Base-by-base conservation (phyloP, 192 early-diverging fungal species). In the Coemansia asiatica region DNA sequence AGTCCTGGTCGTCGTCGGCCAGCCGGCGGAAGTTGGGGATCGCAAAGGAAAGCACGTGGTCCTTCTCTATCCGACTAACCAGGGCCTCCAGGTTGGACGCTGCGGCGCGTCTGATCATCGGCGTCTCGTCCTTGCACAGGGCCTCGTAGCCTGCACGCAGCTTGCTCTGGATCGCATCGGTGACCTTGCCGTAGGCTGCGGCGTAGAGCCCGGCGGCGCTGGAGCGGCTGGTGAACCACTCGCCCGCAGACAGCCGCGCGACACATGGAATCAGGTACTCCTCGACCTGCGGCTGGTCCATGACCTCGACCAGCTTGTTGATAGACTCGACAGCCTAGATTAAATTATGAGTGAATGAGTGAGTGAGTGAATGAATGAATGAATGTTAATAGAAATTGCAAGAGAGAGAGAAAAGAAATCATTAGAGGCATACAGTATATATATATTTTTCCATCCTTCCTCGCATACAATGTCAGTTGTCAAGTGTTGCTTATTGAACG, bases 171-270 rank as follows among this genome's bases (percentile, higher is more conserved):
- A 87, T 87, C 21, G 82, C 85, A 58, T 87, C 84, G 8, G 90
- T 85, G 63, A 86, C 85, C 60, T 88, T 81, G 35, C 80, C 65
- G 68, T 98, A 98, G 3, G 87, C 87, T 6, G 90, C 87, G 4
- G 96, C 92, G 72, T 94, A 99, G 33, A 98, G 85, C 22, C 95
- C 95, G 51, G 93, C 94, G 7, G 95, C 94, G 66, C 90, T 93
- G 28, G 94, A 92, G 54, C 96, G 88, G 72, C 90, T 94, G 22
- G 98, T 98, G 70, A 99, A 99, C 98, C 98, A 99, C 74, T 98
- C 96, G 50, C 95, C 96, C 46, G 86, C 77, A 29, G 90, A 90
- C 54, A 99, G 87, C 21, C 98, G 86, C 70, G 92, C 95, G 40
- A 99, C 76, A 72, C 97, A 88, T 25, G 95, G 95, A 31, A 99